phyloP scores from a whole-genome alignment of 2,329 filamentous ascomycete genomes.

The Elsinoe perseae region DNA sequence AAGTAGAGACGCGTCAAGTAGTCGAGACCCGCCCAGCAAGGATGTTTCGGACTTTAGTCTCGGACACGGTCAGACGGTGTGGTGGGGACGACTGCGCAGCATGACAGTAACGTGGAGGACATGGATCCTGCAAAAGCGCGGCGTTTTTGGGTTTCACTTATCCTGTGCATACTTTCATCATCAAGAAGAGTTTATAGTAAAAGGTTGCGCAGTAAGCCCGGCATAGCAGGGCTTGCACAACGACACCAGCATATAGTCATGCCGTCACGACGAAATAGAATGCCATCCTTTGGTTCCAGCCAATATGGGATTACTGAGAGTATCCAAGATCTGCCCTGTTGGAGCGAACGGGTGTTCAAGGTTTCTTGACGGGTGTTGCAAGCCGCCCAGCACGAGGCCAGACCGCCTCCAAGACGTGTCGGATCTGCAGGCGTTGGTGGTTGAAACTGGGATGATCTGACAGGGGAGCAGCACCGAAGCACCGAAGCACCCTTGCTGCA shows the following conservation, averaged over 20 bases:
- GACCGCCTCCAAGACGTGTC: slow-evolving; percentile 8
- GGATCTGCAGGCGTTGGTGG: slow-evolving; percentile 1
- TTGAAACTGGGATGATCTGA: slow-evolving; percentile 12
- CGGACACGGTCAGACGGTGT: not conserved
- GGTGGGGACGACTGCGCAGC: not conserved
- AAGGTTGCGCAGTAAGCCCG: not conserved
- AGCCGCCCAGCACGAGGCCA: not conserved
- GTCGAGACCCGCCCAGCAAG: not conserved
- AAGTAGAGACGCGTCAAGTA: not conserved
- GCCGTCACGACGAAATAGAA: slow-evolving; percentile 9
- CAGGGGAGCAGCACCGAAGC: slow-evolving; percentile 10
- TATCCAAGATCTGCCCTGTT: not conserved
- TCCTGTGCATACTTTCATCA: slow-evolving; percentile 8
- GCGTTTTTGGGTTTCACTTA: not conserved
- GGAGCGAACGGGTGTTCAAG: not conserved
- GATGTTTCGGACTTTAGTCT: slow-evolving; percentile 1
- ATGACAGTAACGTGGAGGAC: slow-evolving; percentile 13
- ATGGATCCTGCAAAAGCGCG: not conserved
- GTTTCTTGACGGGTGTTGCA: not conserved
- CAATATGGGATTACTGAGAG: not conserved
- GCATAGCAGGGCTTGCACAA: not conserved
- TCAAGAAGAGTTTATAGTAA: not conserved
- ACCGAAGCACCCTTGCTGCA: slow-evolving; percentile 6
- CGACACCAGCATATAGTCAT: slow-evolving; percentile 7
- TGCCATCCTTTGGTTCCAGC: slow-evolving; percentile 8